These are phyloP conservation scores for Fusarium sororula DNA, from an alignment of 2,329 filamentous ascomycete genomes.

Conservation along the genomic window DNA sequence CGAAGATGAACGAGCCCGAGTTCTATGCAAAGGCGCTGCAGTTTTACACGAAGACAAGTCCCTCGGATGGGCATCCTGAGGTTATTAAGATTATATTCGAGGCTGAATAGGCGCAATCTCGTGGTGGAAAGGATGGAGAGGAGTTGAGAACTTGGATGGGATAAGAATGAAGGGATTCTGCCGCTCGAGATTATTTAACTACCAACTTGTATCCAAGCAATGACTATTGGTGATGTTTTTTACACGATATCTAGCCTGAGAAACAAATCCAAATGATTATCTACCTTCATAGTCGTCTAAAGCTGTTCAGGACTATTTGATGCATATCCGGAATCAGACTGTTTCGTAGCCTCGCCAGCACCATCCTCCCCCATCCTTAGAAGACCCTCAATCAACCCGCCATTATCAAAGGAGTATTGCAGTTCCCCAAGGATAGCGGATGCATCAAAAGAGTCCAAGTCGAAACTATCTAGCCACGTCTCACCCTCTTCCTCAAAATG, in stretches of 20 bases:
- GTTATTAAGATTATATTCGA: background rate
- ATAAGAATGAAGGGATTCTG: too few relatives aligned
- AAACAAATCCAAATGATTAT: too few relatives aligned
- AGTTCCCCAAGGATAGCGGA: background rate
- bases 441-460: background rate
- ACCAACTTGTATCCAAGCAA: too few relatives aligned
- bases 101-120: background rate
- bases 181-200: accelerated
- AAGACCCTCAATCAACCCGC: background rate
- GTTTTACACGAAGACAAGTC: background rate
- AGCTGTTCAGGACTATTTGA: background rate
- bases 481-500: background rate
- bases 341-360: background rate
- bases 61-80: background rate
- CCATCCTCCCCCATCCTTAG: background rate
- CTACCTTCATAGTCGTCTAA: background rate
- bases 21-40: background rate
- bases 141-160: too few relatives aligned
- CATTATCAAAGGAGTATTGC: background rate
- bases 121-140: too few relatives aligned
- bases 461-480: background rate
- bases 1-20: background rate
- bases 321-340: background rate
- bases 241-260: too few relatives aligned
- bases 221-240: too few relatives aligned